Evolutionary conservation across 169 alveolate species (phyloP), one percentile per base, ranked within the genome.

Genomic region (Eimeria acervulina): DNA sequence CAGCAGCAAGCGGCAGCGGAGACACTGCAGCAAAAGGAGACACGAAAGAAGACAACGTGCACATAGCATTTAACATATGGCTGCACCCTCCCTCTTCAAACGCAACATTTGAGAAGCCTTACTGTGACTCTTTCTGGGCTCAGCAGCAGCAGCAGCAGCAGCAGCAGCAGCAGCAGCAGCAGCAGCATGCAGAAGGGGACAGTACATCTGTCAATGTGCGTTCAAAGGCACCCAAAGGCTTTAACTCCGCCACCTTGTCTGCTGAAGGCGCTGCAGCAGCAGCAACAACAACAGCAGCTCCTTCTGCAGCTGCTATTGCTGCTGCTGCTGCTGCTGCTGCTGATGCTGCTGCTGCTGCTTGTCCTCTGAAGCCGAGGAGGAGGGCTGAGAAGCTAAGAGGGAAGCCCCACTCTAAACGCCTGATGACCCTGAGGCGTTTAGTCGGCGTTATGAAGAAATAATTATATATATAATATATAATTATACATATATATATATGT

Each of bases 31-130:
- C 42, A 38, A 72, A n/a, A n/a, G n/a, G n/a, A n/a, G n/a, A 72
- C 31, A 31, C 15, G 52, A 78, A 38, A 1, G 88, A 47, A 38
- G 59, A 33, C 38, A 33, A 3, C 38, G 88, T 66, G 31, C 95
- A 90, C 76, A 19, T 90, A 59, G 95, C 95, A 38, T 68, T 90
- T n/a, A 90, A 90, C 52, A 59, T 59, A 7, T 90, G 95, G 95
- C 21, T 90, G 59, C 81, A 90, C 31, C 95, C 95, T 15, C 95
- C 95, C 15, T 12, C 70, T 19, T 78, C 70, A 21, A 74, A 90
- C 5, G 88, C 89, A 28, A 59, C 85, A 8, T 90, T 33, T 21
- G 95, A 59, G 38, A 10, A 59, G 80, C 83, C 95, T 5, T 66
- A 90, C 31, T 28, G 44, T 26, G 91, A 83, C 72, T 12, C 47